Evolutionary conservation across 805 yeast species (phyloP).

Genomic region (Candida pini): DNA sequence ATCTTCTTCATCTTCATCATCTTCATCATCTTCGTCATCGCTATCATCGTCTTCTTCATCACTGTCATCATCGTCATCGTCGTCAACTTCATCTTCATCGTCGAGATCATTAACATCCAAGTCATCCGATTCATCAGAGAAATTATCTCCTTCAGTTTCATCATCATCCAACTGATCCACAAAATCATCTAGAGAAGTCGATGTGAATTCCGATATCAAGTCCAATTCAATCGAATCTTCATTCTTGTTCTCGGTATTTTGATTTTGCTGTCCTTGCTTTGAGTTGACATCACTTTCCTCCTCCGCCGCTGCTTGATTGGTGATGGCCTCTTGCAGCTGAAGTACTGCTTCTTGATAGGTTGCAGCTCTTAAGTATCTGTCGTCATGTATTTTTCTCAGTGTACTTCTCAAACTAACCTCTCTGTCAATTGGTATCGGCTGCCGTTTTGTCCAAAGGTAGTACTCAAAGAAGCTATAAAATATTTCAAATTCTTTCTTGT

Average conservation of each 20-base stretch:
- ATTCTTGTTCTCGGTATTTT: slow-evolving; percentile 5
- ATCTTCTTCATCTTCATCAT: slow-evolving; percentile 8
- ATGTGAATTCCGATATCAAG: too few relatives aligned
- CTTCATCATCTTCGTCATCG: slow-evolving; percentile 16
- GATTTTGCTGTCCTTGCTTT: too few relatives aligned
- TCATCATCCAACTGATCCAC: too few relatives aligned
- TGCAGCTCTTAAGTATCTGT: slow-evolving; percentile 31
- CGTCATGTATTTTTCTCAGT: slow-evolving; percentile 28
- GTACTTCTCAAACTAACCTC: slow-evolving; percentile 45
- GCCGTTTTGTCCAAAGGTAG: slow-evolving; percentile 56
- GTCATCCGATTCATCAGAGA: slow-evolving; percentile 19
- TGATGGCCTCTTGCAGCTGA: slow-evolving; percentile 30
- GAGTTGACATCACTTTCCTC: slow-evolving; percentile 4
- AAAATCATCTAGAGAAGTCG: too few relatives aligned
- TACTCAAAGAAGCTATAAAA: slow-evolving; percentile 65
- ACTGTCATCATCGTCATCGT: slow-evolving; percentile 16
- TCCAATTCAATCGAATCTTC: slow-evolving; percentile 11
- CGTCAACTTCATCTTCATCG: slow-evolving; percentile 13
- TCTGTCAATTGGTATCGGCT: slow-evolving; percentile 59
- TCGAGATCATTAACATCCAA: slow-evolving; percentile 15
- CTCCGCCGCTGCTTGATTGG: slow-evolving; percentile 10
- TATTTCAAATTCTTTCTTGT: slow-evolving; percentile 25
- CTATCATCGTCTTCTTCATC: slow-evolving; percentile 6
- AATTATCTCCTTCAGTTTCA: slow-evolving; percentile 25
- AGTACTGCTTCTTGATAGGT: slow-evolving; percentile 39